Base-by-base conservation (phyloP, 2,329 filamentous ascomycete genomes). In the Cladophialophora bantiana region DNA sequence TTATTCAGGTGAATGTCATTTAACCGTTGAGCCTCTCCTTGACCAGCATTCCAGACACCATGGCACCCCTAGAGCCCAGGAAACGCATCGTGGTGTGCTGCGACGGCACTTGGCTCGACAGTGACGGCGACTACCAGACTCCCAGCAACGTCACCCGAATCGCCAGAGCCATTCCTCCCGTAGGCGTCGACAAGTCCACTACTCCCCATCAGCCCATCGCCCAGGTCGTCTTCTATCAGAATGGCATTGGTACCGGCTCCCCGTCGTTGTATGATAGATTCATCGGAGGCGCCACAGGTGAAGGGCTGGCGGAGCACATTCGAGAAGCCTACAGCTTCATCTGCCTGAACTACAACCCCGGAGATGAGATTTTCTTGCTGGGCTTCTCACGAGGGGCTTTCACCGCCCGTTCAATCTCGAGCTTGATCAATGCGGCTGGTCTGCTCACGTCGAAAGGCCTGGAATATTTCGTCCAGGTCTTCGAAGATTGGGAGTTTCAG, bases 381-480 rank as follows among this genome's bases (percentile, higher is more conserved):
- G 77, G 77, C 9, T 79, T 79, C 59, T 78, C 76, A 3, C 73
- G 77, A 7, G 77, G 77, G 20, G 77, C 77, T 9, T 79, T 78
- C 65, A 78, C 77, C 7, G 77, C 76, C 12, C 73, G 78, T 62
- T 75, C 73, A 13, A 76, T 79, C 53, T 76, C 76, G 54, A 74
- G 75, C 32, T 63, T 79, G 48, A 78, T 79, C 64, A 73, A 70
- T 10, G 72, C 74, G 7, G 73, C 78, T 12, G 77, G 78, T 1
- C 72, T 79, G 26, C 68, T 77, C 36, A 74, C 71, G 2, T 45
- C 68, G n/a, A 71, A 67, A 52, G 73, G 73, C 12, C 63, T 73
- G 18, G 64, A 68, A 20, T 69, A 71, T 57, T 70, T 74, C 52
- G 64, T 69, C 34, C 68, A 70, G 45, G 70, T 74, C 10, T 72